Evolutionary conservation across 495 filamentous ascomycete genomes (phyloP).

Genomic region (Glutinoglossum americanum): DNA sequence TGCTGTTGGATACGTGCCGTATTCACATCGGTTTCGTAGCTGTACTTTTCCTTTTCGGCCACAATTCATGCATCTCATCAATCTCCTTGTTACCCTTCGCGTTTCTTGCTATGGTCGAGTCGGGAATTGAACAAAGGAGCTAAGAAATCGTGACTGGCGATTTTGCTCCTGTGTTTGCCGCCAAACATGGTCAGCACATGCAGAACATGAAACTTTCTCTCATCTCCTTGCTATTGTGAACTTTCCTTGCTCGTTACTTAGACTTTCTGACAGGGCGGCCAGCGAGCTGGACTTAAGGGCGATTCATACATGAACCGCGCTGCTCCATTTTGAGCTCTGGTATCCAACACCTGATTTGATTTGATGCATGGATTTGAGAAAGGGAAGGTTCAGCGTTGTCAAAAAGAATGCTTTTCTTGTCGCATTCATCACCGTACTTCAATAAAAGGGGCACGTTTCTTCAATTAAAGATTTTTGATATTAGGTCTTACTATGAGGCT

Average conservation of each 20-base stretch:
- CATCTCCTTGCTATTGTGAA: background rate
- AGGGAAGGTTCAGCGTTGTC: background rate
- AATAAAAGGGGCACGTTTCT: conserved; percentile 1
- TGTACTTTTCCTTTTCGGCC: background rate
- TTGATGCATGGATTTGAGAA: conserved; percentile 1
- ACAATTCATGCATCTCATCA: conserved; percentile 1
- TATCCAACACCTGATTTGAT: background rate
- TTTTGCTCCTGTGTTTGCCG: background rate
- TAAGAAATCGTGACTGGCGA: background rate
- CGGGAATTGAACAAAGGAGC: background rate
- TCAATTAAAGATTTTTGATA: conserved; percentile 1
- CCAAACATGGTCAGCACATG: background rate
- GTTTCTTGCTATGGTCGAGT: background rate
- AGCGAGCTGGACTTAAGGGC: background rate
- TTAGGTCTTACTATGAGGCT: background rate
- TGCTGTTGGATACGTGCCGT: conserved; percentile 1
- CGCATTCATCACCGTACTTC: conserved; percentile 1
- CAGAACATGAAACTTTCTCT: background rate
- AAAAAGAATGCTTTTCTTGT: background rate
- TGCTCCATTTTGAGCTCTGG: background rate
- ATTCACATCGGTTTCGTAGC: background rate
- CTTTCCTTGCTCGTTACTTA: background rate
- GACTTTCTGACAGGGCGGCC: background rate
- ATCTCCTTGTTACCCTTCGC: background rate
- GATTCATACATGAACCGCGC: background rate